phyloP scores from a whole-genome alignment of 345 rosid genomes.

The Salix koriyanagi region DNA sequence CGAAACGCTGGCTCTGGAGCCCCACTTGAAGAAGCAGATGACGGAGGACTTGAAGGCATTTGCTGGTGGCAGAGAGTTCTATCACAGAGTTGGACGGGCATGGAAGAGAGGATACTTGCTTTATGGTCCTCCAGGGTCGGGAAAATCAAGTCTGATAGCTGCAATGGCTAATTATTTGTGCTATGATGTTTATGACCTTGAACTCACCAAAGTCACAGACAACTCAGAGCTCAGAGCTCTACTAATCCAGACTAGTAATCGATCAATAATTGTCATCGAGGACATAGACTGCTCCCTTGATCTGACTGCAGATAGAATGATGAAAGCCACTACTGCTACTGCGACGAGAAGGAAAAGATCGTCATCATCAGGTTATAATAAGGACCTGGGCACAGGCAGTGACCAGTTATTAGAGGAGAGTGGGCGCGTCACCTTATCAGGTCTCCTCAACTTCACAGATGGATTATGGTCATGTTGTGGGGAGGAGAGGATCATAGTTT shows the following conservation, averaged over 20 bases:
- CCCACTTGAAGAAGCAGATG: slow-evolving; percentile 10
- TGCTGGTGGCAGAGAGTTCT: slow-evolving; percentile 10
- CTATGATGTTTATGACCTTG: slow-evolving; percentile 22
- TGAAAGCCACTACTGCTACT: slow-evolving; percentile 9
- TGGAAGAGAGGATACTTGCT: slow-evolving; percentile 26
- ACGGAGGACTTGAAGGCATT: slow-evolving; percentile 13
- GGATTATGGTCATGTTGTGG: slow-evolving; percentile 51
- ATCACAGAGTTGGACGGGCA: slow-evolving; percentile 20
- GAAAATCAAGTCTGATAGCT: slow-evolving; percentile 17
- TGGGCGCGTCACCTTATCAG: slow-evolving; percentile 40
- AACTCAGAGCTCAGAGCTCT: slow-evolving; percentile 18
- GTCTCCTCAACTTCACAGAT: slow-evolving; percentile 42
- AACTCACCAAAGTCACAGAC: slow-evolving; percentile 15
- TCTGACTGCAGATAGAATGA: slow-evolving; percentile 37
- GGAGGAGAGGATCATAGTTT: slow-evolving; percentile 41
- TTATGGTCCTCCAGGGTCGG: slow-evolving; percentile 19
- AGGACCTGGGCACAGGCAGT: neutral
- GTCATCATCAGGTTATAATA: neutral
- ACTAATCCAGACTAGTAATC: slow-evolving; percentile 8
- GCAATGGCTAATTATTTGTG: slow-evolving; percentile 26
- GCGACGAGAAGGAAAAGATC: slow-evolving; percentile 10
- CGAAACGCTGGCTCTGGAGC: slow-evolving; percentile 16
- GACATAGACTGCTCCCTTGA: slow-evolving; percentile 20
- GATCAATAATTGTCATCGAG: slow-evolving; percentile 20
- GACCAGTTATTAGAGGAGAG: slow-evolving; percentile 17